Evolutionary conservation across 1,139 yeast species (phyloP), one percentile per base, ranked within the genome.

Genomic region (Debaryomyces fabryi): DNA sequence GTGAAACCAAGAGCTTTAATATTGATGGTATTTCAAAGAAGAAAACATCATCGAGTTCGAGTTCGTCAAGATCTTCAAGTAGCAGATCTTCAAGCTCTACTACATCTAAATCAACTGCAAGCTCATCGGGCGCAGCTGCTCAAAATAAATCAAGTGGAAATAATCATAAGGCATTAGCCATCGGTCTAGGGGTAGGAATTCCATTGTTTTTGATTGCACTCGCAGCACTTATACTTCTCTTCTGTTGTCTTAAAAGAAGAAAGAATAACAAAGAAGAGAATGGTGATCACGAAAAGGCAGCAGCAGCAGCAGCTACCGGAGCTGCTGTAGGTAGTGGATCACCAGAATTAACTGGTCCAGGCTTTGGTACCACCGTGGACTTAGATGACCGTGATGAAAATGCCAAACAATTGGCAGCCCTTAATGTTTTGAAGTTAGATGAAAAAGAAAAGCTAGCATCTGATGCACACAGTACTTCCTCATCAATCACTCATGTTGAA

Each of bases 171-270:
- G 77, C 79, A 5, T 72, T 89, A 20, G 96, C 96, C 0, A 87
- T 92, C 60, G 96, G 91, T 0, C 79, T 92, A 52, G 97, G 97
- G 46, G 93, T 88, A n/a, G 88, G 87, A 5, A 78, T 92, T 45
- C 96, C 96, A 1, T 65, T 81, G 0, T 76, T 74, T 21, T 71
- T 79, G 0, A 58, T 88, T 8, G 60, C 81, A 1, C 62, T 81
- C 0, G 71, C 77, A 2, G 72, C 74, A 0, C 48, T 86, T 1
- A 46, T 90, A 9, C 57, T 87, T 29, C 70, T 82, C 60, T 79
- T 83, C 63, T 82, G 88, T 60, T 81, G 88, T 64, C 68, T 77
- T 53, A 77, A 77, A 49, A 77, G 76, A 62, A 76, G 76, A 56
- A 58, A 63, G 33, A 64, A 68, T 37, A 51, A 50, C 9, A 51